Base-by-base conservation (phyloP, 139 green algal genomes). In the Coccomyxa sp. region DNA sequence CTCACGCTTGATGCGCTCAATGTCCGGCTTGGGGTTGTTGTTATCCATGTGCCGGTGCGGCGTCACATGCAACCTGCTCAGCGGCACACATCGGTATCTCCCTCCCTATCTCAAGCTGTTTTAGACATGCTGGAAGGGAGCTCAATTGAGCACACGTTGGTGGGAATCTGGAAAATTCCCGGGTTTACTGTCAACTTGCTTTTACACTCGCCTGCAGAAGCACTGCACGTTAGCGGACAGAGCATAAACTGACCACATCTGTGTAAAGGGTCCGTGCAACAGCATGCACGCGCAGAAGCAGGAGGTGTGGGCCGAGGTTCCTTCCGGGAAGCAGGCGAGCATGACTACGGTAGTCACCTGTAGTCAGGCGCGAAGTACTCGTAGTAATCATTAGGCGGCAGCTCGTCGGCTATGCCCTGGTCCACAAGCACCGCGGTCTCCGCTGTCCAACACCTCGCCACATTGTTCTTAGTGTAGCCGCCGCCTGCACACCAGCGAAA, bases 391-490 rank as follows among this genome's bases (percentile, higher is more conserved):
- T 93, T 90, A 58, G 74, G 57, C 17, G 93, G 93, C 23, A 96
- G 84, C 60, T 91, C 84, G 66, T 94, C 87, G 25, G 89, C 66
- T 30, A 96, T 67, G 58, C 86, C 77, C 51, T 87, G 87, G 27
- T 89, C 82, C 51, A 94, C 82, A 58, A 93, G 86, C 12, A 89
- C 87, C 45, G 88, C 88, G 3, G 93, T 95, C 76, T 95, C 91
- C 67, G 91, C 82, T 1, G 91, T 87, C 93, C 94, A 97, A 57
- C 92, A 94, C 11, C 96, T 88, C 17, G 96, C 94, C 76, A 99
- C 97, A 82, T 98, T 99, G 66, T 92, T 92, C 84, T 98, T 99
- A 21, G 94, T 98, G 91, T 99, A 99, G 16, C 97, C 97, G 10
- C 97, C 97, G 18, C 96, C 95, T 81, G 92, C 89, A 80, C 82